These are phyloP conservation scores for Draba incana DNA, from an alignment of 345 rosid species.

Conservation along the genomic window DNA sequence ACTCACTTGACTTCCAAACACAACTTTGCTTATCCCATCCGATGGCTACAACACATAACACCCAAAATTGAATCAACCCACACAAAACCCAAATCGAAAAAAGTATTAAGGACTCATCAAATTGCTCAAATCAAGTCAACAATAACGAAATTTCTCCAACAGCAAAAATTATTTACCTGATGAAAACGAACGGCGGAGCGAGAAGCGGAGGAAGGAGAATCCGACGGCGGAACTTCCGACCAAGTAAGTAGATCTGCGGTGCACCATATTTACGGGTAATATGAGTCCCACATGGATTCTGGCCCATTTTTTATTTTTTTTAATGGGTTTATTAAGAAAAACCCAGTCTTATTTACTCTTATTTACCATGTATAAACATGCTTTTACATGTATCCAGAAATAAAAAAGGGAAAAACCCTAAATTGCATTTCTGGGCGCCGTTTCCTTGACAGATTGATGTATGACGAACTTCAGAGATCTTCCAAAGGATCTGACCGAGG, in stretches of 20 bases:
- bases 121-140: background rate
- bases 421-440: no score
- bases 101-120: background rate
- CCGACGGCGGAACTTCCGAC: slow-evolving; percentile 64
- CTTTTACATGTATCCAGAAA: no score
- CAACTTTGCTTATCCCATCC: slow-evolving; percentile 93
- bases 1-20: slow-evolving; percentile 96
- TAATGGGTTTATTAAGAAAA: no score
- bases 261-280: slow-evolving; percentile 38
- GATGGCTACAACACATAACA: slow-evolving; percentile 62
- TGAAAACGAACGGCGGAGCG: slow-evolving; percentile 66
- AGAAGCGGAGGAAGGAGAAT: slow-evolving; percentile 56
- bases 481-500: background rate
- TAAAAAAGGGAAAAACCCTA: no score
- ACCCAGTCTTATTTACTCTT: no score
- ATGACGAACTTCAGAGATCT: background rate
- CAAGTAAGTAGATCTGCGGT: slow-evolving; percentile 94
- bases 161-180: slow-evolving; percentile 40
- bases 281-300: no score
- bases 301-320: no score
- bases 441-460: no score
- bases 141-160: background rate
- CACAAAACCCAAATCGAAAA: background rate
- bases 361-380: no score
- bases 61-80: background rate